A percentile compares a stretch with the other conserved stretches of the same genome.
Evolutionary conservation across 2,329 filamentous ascomycete species (phyloP).

Genomic region (Fonsecaea multimorphosa): DNA sequence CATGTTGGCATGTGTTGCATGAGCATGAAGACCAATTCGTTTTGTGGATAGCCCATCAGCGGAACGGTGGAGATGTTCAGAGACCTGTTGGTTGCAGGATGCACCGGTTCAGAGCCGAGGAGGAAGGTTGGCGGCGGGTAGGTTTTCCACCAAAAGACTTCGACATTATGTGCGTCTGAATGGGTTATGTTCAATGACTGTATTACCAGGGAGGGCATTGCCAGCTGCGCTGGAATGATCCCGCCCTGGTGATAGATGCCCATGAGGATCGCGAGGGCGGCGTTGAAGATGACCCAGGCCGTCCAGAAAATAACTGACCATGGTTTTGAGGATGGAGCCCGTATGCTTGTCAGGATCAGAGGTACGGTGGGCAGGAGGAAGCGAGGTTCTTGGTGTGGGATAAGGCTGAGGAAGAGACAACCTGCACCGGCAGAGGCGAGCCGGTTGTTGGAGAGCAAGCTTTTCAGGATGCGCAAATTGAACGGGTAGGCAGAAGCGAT

Average conservation of each 20-base stretch:
- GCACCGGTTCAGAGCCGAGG: conserved; percentile 47
- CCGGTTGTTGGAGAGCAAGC: conserved; percentile 44
- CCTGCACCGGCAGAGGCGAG: conserved; percentile 53
- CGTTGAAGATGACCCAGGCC: conserved; percentile 58
- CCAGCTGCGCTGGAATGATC: conserved; percentile 57
- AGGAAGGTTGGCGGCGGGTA: conserved; percentile 61
- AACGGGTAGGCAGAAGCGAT: conserved; percentile 50
- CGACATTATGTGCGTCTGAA: conserved; percentile 39
- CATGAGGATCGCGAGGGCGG: conserved; percentile 56
- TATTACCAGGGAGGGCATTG: conserved; percentile 46
- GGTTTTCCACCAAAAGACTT: conserved; percentile 62
- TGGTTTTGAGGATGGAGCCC: conserved; percentile 45
- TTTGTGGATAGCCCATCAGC: conserved; percentile 56
- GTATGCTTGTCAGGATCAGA: conserved; percentile 57
- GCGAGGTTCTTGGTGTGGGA: conserved; percentile 60
- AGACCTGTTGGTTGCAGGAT: conserved; percentile 34
- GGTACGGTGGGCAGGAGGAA: conserved; percentile 60
- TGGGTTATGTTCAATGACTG: conserved; percentile 37
- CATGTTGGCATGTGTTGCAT: conserved; percentile 43
- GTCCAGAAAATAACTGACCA: conserved; percentile 48
- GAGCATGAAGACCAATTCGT: conserved; percentile 49
- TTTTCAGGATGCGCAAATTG: conserved; percentile 41
- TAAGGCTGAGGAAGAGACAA: conserved; percentile 51
- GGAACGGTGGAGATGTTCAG: conserved; percentile 52
- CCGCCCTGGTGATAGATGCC: conserved; percentile 62